These are phyloP conservation scores for Hanseniaspora gamundiae DNA, from an alignment of 1,139 yeast genomes.

Conservation along the genomic window DNA sequence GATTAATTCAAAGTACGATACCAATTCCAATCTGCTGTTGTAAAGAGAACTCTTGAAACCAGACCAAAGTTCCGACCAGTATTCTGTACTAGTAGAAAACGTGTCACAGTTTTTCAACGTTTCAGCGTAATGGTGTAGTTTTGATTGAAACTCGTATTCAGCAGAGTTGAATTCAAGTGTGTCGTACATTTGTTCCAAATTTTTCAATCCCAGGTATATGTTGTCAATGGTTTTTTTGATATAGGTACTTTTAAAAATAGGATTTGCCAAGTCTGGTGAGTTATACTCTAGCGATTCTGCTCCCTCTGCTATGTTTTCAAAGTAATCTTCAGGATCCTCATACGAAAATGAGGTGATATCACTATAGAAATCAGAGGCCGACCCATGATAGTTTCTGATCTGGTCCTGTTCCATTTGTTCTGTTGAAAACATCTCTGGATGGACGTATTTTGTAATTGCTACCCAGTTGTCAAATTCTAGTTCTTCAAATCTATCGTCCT, in stretches of 20 bases:
- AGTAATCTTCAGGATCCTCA: background rate
- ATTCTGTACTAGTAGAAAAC: slow-evolving; percentile 12
- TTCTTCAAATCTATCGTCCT: background rate
- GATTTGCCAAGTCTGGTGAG: background rate
- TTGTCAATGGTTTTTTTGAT: background rate
- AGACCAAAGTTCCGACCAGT: slow-evolving; percentile 40
- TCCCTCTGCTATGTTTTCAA: background rate
- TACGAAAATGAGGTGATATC: background rate
- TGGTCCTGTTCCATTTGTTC: background rate
- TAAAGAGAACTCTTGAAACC: slow-evolving; percentile 28
- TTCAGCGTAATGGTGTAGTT: background rate
- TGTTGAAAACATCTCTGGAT: background rate
- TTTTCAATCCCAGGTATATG: slow-evolving; percentile 16
- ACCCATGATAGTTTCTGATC: background rate
- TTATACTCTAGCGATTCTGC: background rate
- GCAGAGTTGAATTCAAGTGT: slow-evolving; percentile 9
- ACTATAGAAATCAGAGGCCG: background rate
- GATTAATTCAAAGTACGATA: slow-evolving; percentile 68
- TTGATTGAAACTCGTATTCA: slow-evolving; percentile 14
- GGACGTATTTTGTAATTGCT: background rate
- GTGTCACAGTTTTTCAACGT: background rate
- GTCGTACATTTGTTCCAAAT: slow-evolving; percentile 15
- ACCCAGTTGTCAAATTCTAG: background rate
- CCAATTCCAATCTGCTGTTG: slow-evolving; percentile 20
- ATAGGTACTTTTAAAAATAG: background rate